These are phyloP conservation scores for Sporothrix pallida DNA, from an alignment of 2,329 filamentous ascomycete genomes.

Conservation along the genomic window DNA sequence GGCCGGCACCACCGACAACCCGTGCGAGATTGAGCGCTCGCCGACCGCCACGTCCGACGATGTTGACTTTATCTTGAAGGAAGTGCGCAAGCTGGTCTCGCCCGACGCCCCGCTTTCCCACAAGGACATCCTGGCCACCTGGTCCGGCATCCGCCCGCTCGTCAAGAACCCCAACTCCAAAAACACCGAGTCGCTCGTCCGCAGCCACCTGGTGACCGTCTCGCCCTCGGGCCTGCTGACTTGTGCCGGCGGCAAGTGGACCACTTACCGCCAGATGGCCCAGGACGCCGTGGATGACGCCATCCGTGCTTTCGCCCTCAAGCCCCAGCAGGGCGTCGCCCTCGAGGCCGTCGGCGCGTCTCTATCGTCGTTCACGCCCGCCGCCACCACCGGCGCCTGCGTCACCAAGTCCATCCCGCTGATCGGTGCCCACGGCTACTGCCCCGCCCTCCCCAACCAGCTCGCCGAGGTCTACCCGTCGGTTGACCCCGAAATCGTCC, in stretches of 20 bases:
- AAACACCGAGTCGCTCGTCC: conserved; percentile 82
- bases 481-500: conserved; percentile 88
- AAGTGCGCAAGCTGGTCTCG: conserved; percentile 76
- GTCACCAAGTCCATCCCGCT: conserved; percentile 65
- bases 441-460: conserved; percentile 27
- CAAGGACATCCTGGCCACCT: conserved; percentile 46
- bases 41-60: conserved; percentile 30
- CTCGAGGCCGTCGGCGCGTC: conserved; percentile 28
- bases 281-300: conserved; percentile 84
- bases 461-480: conserved; percentile 72
- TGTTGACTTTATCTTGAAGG: conserved; percentile 64
- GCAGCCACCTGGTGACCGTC: conserved; percentile 78
- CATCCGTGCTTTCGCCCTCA: conserved; percentile 67
- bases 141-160: conserved; percentile 77
- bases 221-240: conserved; percentile 78
- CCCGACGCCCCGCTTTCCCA: conserved; percentile 56
- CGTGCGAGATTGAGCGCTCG: conserved; percentile 60
- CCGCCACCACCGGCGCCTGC: conserved; percentile 37
- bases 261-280: conserved; percentile 87
- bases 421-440: conserved; percentile 72
- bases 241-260: conserved; percentile 86
- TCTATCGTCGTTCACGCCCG: background rate
- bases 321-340: conserved; percentile 49
- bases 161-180: conserved; percentile 81
- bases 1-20: conserved; percentile 80